Evolutionary conservation across 805 yeast genomes (phyloP).

Genomic region (Candida taoyuanica): DNA sequence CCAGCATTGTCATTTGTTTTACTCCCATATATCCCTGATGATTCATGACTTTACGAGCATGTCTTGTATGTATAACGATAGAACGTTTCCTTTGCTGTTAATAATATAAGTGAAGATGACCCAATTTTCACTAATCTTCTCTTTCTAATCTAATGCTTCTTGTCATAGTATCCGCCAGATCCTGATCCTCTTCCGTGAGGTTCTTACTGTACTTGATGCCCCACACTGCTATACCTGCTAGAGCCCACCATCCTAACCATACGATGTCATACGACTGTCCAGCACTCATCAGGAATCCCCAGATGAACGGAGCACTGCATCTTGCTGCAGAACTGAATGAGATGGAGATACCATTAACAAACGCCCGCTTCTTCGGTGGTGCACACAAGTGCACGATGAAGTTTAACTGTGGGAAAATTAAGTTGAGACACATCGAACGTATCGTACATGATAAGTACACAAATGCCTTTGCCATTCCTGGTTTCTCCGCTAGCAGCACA

Average conservation of each 20-base stretch:
- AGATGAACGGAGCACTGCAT: slow-evolving; percentile 7
- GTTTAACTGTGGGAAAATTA: slow-evolving; percentile 9
- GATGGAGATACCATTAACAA: slow-evolving; percentile 13
- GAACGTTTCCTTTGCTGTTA: not conserved
- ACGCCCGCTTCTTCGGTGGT: slow-evolving; percentile 9
- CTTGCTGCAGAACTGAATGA: slow-evolving; percentile 7
- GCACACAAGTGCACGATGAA: slow-evolving; percentile 10
- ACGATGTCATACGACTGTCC: slow-evolving; percentile 5
- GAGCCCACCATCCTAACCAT: slow-evolving; percentile 12
- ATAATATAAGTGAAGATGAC: no score
- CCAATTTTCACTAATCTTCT: no score
- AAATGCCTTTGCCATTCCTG: not conserved
- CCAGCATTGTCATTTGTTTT: no score
- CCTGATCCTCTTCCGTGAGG: slow-evolving; percentile 7
- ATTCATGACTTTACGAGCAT: slow-evolving; percentile 9
- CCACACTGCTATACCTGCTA: slow-evolving; percentile 2
- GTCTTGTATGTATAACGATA: slow-evolving; percentile 8
- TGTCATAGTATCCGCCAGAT: not conserved
- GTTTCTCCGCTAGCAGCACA: slow-evolving; percentile 5
- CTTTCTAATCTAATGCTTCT: no score
- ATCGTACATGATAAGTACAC: slow-evolving; percentile 1
- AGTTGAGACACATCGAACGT: slow-evolving; percentile 4
- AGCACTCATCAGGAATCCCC: slow-evolving; percentile 6
- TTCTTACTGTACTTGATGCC: slow-evolving; percentile 4
- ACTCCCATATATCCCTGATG: no score